These are phyloP conservation scores for Exophiala alcalophila DNA, from an alignment of 2,329 filamentous ascomycete species.

Conservation along the genomic window DNA sequence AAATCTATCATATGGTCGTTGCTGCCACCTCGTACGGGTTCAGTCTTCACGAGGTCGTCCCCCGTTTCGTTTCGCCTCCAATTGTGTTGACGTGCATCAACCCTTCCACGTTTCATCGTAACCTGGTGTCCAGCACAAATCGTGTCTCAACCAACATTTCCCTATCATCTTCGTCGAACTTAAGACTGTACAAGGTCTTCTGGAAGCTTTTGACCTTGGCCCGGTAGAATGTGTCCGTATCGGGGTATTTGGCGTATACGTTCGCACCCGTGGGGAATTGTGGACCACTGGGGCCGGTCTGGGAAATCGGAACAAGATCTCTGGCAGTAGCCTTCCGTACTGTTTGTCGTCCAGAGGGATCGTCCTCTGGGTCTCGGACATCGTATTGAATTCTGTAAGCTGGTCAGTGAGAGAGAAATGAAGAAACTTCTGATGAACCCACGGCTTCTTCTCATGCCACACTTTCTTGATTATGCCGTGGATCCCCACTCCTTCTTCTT, in stretches of 20 bases:
- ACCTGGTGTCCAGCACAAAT: slow-evolving; percentile 74
- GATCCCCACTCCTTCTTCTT: slow-evolving; percentile 59
- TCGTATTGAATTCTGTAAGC: slow-evolving; percentile 24
- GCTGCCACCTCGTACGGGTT: neutral
- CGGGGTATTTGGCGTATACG: slow-evolving; percentile 75
- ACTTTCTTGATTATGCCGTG: slow-evolving; percentile 75
- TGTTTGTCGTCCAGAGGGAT: slow-evolving; percentile 27
- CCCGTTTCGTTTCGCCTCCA: neutral
- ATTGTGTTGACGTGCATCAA: neutral
- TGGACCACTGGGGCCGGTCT: slow-evolving; percentile 57
- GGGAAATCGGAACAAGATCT: slow-evolving; percentile 74
- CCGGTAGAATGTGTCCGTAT: slow-evolving; percentile 82
- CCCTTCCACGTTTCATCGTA: too few relatives aligned
- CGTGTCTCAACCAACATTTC: slow-evolving; percentile 72
- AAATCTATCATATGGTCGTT: slow-evolving; percentile 1
- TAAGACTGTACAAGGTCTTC: slow-evolving; percentile 54
- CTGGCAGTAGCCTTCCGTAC: slow-evolving; percentile 64
- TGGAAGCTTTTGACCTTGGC: slow-evolving; percentile 69
- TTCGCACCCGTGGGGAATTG: slow-evolving; percentile 64
- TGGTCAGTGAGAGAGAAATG: too few relatives aligned
- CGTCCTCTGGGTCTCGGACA: slow-evolving; percentile 28
- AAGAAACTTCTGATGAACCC: slow-evolving; percentile 31
- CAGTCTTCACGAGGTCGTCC: neutral
- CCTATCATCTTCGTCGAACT: slow-evolving; percentile 74
- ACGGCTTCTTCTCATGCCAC: slow-evolving; percentile 70